A percentile compares a stretch with the other conserved stretches of the same genome.
phyloP scores from a whole-genome alignment of 225 moss, liverwort and hornwort species.

The Physcomitrium patens region DNA sequence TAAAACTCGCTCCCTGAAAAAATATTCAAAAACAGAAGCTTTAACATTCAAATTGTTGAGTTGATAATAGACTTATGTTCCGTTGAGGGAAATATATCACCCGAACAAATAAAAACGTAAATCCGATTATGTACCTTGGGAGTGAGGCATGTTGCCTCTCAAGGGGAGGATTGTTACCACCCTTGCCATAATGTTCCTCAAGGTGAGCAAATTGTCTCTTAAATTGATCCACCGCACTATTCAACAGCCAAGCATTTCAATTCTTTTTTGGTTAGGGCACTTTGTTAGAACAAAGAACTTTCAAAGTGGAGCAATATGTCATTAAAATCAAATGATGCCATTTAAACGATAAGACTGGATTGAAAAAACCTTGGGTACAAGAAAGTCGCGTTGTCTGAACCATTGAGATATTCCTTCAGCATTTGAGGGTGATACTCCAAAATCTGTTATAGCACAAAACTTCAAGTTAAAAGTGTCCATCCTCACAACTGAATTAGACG shows the following conservation, averaged over 20 bases:
- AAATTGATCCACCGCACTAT: slow-evolving; percentile 98
- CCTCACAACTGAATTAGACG: not conserved
- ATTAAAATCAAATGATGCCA: not conserved
- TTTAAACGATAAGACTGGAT: slow-evolving; percentile 1
- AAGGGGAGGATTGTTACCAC: slow-evolving; percentile 76
- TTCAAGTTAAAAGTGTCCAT: slow-evolving; percentile 15
- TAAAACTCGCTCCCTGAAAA: slow-evolving; percentile 89
- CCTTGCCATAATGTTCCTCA: slow-evolving; percentile 96
- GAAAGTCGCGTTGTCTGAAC: slow-evolving; percentile 95
- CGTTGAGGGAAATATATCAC: no score
- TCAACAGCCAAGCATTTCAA: not conserved
- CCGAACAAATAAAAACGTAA: not conserved
- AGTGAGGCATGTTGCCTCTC: slow-evolving; percentile 97
- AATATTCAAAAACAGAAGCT: not conserved
- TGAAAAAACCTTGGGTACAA: slow-evolving; percentile 91
- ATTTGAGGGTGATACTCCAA: slow-evolving; percentile 99
- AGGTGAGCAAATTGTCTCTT: slow-evolving; percentile 97
- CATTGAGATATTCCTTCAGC: slow-evolving; percentile 97
- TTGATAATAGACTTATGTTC: no score
- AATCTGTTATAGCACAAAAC: slow-evolving; percentile 62
- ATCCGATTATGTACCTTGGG: slow-evolving; percentile 66
- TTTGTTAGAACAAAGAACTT: not conserved
- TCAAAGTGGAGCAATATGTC: slow-evolving; percentile 12
- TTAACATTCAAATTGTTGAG: no score
- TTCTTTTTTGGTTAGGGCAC: slow-evolving; percentile 17